Evolutionary conservation across 768 basidiomycete species (phyloP).

Genomic region (Tricholoma sp.): DNA sequence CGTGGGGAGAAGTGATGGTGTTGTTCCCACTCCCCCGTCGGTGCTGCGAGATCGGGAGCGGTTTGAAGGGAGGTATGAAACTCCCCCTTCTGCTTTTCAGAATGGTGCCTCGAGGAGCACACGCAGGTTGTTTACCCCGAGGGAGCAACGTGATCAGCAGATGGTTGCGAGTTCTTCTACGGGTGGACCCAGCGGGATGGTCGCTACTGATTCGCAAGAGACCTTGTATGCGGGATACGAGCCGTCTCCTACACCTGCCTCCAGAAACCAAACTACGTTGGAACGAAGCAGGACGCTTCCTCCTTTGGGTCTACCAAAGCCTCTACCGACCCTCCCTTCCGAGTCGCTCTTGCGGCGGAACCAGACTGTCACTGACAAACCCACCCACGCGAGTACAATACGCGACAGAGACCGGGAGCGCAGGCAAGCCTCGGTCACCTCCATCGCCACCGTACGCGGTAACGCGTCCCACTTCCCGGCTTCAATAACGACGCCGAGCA

Average conservation of each 20-base stretch:
- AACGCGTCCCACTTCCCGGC: conserved; percentile 37
- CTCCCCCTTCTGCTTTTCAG: conserved; percentile 15
- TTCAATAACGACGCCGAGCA: conserved; percentile 42
- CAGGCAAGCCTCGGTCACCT: conserved; percentile 27
- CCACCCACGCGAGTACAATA: conserved; percentile 30
- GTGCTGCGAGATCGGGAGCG: conserved; percentile 20
- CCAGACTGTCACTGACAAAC: conserved; percentile 10
- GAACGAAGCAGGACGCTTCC: conserved; percentile 46
- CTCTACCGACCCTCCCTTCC: conserved; percentile 55
- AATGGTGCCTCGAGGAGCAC: conserved; percentile 13
- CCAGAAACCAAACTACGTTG: conserved; percentile 21
- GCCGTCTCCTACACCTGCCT: conserved; percentile 40
- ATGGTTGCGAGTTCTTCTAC: conserved; percentile 2
- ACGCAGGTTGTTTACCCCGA: conserved; percentile 52
- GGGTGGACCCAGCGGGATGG: conserved; percentile 16
- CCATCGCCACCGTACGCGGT: conserved; percentile 44
- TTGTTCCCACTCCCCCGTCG: conserved; percentile 26
- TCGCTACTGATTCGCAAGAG: conserved; percentile 39
- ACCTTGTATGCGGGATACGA: conserved; percentile 34
- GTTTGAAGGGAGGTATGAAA: conserved; percentile 11
- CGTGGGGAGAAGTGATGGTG: conserved; percentile 28
- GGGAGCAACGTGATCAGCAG: conserved; percentile 48
- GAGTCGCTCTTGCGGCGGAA: conserved; percentile 24
- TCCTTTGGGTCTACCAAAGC: conserved; percentile 49
- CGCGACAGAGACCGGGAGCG: conserved; percentile 10